Conservation (phyloP, 176 grass and related monocot genomes). For the Triticum urartu region DNA sequence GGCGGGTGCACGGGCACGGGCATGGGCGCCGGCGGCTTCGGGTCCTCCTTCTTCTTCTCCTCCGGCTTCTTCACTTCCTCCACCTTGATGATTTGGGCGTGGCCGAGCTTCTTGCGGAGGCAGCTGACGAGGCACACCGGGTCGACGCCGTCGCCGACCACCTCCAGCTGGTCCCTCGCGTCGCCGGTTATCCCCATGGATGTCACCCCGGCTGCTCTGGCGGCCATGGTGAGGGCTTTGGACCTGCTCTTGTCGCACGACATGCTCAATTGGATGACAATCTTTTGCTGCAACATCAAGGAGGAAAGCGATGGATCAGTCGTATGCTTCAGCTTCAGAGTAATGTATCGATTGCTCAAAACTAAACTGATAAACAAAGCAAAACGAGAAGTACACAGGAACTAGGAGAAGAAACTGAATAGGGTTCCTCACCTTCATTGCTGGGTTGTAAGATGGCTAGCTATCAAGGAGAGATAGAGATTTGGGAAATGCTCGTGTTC, state of each 20-base stretch:
- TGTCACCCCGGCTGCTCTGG: conserved; percentile 31
- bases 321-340: neutral
- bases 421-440: conserved; percentile 31
- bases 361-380: neutral
- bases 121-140: conserved; percentile 30
- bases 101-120: conserved; percentile 55
- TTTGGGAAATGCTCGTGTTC: neutral
- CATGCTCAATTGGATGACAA: conserved; percentile 55
- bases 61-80: conserved; percentile 42
- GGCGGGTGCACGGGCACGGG: neutral
- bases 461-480: neutral
- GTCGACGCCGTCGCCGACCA: conserved; percentile 64
- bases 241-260: conserved; percentile 31
- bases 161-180: conserved; percentile 47
- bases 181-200: conserved; percentile 48
- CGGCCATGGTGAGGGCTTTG: conserved; percentile 38
- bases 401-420: neutral
- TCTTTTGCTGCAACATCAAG: conserved; percentile 45
- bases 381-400: neutral
- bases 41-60: neutral
- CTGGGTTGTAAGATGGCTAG: no score
- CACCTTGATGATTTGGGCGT: conserved; percentile 51
- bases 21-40: neutral
- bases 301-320: neutral
- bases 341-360: neutral